These are phyloP conservation scores for Aspergillus luchuensis DNA, from an alignment of 2,329 filamentous ascomycete genomes.

Conservation along the genomic window DNA sequence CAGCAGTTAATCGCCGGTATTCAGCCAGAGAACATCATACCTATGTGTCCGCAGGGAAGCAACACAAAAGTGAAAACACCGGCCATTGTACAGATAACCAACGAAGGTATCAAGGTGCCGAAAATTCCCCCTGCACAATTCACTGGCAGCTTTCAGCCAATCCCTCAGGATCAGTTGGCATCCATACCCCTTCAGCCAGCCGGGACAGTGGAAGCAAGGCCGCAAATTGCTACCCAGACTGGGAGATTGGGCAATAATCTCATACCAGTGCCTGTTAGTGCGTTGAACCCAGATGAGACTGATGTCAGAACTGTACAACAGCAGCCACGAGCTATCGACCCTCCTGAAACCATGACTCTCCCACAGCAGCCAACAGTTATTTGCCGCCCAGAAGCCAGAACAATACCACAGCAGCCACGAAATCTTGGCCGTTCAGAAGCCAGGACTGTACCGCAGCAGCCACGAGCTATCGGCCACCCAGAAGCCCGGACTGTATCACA, in stretches of 20 bases:
- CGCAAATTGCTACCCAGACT: not conserved
- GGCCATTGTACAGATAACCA: conserved; percentile 23
- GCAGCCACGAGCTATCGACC: not conserved
- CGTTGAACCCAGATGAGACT: not conserved
- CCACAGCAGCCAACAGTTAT: not conserved
- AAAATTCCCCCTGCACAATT: conserved; percentile 26
- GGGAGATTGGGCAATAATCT: not conserved
- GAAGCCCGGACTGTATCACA: too few relatives aligned
- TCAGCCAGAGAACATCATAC: conserved; percentile 23
- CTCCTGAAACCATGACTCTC: too few relatives aligned
- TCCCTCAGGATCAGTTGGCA: conserved; percentile 1
- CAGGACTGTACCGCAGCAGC: not conserved
- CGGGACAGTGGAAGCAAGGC: not conserved
- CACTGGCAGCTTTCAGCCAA: conserved; percentile 18
- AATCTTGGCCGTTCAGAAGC: not conserved
- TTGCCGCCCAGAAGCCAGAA: not conserved
- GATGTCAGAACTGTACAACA: not conserved
- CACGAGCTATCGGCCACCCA: not conserved
- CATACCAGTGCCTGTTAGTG: not conserved
- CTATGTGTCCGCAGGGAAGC: conserved; percentile 15
- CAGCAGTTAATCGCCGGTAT: conserved; percentile 35
- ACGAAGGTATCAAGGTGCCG: conserved; percentile 22
- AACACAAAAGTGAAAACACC: conserved; percentile 11
- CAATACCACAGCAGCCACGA: not conserved
- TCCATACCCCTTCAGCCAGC: not conserved